Conservation (phyloP, 2,329 filamentous ascomycete species). For the Aureobasidium uvarum region DNA sequence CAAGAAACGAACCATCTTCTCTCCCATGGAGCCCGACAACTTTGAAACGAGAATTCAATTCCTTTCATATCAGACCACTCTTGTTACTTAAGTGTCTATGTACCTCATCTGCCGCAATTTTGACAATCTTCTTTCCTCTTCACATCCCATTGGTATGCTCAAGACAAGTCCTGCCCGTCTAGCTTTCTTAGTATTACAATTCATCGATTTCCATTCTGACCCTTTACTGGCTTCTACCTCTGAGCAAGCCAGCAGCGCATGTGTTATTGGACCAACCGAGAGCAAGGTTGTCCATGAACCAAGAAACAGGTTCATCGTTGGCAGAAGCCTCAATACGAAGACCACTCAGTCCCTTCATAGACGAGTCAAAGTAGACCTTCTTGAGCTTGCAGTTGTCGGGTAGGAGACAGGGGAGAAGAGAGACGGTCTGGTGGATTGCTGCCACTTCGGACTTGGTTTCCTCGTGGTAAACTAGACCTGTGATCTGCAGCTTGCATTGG, state of each 20-base stretch:
- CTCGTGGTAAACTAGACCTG: constrained; percentile 47
- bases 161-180: constrained; percentile 17
- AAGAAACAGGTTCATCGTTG: constrained; percentile 38
- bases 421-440: constrained; percentile 42
- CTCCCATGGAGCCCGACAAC: too few relatives aligned
- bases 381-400: constrained; percentile 46
- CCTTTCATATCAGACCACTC: not conserved
- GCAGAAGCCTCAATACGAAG: constrained; percentile 51
- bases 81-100: not conserved
- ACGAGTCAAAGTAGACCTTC: constrained; percentile 44
- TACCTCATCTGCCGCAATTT: not conserved
- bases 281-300: constrained; percentile 51
- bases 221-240: constrained; percentile 72
- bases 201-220: constrained; percentile 62
- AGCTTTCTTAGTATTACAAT: constrained; percentile 7
- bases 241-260: constrained; percentile 60
- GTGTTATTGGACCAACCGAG: constrained; percentile 53
- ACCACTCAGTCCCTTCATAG: constrained; percentile 46
- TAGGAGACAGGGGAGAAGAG: constrained; percentile 44
- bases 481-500: constrained; percentile 47
- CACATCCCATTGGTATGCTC: constrained; percentile 8
- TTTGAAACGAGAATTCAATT: too few relatives aligned
- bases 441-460: constrained; percentile 39
- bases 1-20: not conserved
- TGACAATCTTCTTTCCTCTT: not conserved